Evolutionary conservation across 1,139 yeast genomes (phyloP), one percentile per base, ranked within the genome.

Genomic region (Suhomyces coccinellae): DNA sequence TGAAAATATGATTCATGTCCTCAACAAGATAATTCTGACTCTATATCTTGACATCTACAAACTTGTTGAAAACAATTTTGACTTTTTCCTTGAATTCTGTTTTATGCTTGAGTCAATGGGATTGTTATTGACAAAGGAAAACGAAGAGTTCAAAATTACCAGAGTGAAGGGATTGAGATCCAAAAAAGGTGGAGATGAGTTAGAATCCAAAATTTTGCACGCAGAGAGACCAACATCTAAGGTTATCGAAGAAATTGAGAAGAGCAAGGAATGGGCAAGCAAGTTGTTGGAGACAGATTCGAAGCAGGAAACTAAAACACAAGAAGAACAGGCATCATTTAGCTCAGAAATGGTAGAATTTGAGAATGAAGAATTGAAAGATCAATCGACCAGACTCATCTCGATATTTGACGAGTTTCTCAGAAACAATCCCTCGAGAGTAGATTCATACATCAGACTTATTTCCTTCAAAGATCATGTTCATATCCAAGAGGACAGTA

Each of bases 51-150:
- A 54, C 32, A 43, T 68, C 2, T 57, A 55, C 36, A 43, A 43
- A 17, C 56, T 70, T 6, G 47, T 61, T 4, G 55, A 54, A 5
- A 49, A 52, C 17, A 58, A 61, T 40, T 66, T 58, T 50, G 62
- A 62, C 10, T 65, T 58, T 41, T 66, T 74, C 44, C 50, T 66
- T 17, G 77, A 83, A 33, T 73, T 79, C 43, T 82, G 87, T 54
- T 70, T 77, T 43, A 69, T 87, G 2, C 69, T 91, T 43, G 96
- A 88, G 57, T 77, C 87, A 2, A 82, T 90, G 75, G 98, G 98
- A 0, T 70, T 91, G 43, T 63, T 86, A 17, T 67, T 86, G 38
- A 71, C 78, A 0, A 67, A 71, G 42, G 80, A 78, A 36, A 55
- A 53, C 6, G 67, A 65, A 2, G 67, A 58, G 20, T 68, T 66